Base-by-base conservation (phyloP, 768 basidiomycete genomes). In the Mycena amicta region DNA sequence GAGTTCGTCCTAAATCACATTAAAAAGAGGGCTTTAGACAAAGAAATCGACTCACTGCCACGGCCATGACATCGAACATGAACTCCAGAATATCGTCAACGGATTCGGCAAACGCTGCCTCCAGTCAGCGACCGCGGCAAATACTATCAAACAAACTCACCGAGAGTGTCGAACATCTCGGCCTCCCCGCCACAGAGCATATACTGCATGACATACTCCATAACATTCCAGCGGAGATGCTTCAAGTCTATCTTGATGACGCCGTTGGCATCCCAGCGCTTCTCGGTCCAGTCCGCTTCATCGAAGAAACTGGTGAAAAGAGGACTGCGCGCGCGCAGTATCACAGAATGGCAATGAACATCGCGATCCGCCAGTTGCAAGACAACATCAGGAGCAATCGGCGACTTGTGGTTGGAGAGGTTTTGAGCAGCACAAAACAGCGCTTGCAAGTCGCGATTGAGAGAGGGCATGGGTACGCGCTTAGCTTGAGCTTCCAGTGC, bases 291-390 rank as follows among this genome's bases (percentile, higher is more conserved):
- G 30, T 85, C 91, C 16, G 78, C 74, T 64, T 94, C 87, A 40
- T 85, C 85, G 70, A 96, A 94, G 73, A 99, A 89, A 29, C 83
- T 83, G 11, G 85, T 76, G 68, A 99, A 98, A 66, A 97, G 89
- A 2, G 83, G 81, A 23, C 90, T 94, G 1, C 95, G 83, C 0
- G 93, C 84, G 12, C 93, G 82, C n/a, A 99, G 79, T 18, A 98
- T 70, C 11, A 77, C 69, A 0, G 94, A 93, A 68, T 96, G 88
- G 2, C 83, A 83, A 50, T 69, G 73, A 6, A 97, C 80, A 2
- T 83, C 77, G 50, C 76, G 75, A 64, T 97, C 93, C 1, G 79
- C 79, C 5, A 98, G 75, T 39, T 81, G 75, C 5, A 99, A 70
- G 11, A 92, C 72, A 16, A 94, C 86, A 63, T 98, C 93, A 1